Percentiles rank a stretch among this genome's conserved stretches.
Conservation (phyloP, 768 basidiomycete species). For the Podaxis sp. region DNA sequence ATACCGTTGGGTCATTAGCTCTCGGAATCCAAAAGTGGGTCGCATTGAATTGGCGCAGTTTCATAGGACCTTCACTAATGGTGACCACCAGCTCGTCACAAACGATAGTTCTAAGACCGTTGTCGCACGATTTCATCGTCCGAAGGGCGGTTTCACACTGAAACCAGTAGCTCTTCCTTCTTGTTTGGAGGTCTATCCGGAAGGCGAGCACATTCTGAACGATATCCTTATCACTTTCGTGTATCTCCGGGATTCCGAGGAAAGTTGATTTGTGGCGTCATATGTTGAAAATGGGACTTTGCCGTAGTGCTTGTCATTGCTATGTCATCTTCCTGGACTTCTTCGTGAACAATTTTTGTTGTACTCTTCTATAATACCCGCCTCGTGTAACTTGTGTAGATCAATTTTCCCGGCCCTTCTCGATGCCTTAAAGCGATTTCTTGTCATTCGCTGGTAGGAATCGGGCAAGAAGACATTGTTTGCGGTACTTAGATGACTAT, state of each 20-base stretch:
- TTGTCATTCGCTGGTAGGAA: too few relatives aligned
- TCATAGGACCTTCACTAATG: background rate
- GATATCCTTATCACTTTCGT: conserved; percentile 12
- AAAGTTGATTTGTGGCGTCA: background rate
- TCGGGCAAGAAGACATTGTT: too few relatives aligned
- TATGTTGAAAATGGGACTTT: background rate
- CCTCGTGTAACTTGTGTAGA: too few relatives aligned
- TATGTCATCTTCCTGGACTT: background rate
- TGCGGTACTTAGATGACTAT: too few relatives aligned
- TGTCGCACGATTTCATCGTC: conserved; percentile 6
- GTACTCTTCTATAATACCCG: too few relatives aligned
- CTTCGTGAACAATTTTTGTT: too few relatives aligned
- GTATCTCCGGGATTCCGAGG: conserved; percentile 1
- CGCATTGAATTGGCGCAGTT: background rate
- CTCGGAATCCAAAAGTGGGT: background rate
- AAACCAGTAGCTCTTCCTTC: background rate
- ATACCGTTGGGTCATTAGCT: conserved; percentile 7
- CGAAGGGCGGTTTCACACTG: background rate
- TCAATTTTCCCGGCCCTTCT: too few relatives aligned
- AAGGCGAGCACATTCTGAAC: conserved; percentile 4
- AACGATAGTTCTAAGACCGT: conserved; percentile 6
- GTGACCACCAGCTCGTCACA: background rate
- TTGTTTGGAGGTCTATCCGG: background rate
- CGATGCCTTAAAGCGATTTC: too few relatives aligned
- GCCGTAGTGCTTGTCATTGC: background rate